These are phyloP conservation scores for Kondoa malvinella DNA, from an alignment of 768 basidiomycete genomes.

Conservation along the genomic window DNA sequence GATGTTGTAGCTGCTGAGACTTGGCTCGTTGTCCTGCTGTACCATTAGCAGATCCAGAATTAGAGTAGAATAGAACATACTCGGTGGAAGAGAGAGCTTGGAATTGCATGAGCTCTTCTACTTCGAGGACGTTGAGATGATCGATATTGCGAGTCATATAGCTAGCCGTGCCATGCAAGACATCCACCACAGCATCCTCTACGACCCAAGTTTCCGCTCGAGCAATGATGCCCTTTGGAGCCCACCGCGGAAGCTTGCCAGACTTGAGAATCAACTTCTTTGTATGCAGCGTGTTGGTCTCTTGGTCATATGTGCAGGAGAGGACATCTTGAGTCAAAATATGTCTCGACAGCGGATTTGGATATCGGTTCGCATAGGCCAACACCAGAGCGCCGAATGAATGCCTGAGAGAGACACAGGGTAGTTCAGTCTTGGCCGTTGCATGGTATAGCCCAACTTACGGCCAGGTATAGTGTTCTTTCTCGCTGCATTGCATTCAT, in stretches of 20 bases:
- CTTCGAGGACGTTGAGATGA: neutral
- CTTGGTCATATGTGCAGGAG: neutral
- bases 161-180: neutral
- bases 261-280: constrained; percentile 7
- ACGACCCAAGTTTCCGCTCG: constrained; percentile 6
- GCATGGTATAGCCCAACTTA: neutral
- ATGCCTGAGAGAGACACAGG: neutral
- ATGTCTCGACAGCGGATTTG: neutral
- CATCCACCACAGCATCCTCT: neutral
- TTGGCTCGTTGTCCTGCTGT: neutral
- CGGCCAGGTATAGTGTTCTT: neutral
- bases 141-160: neutral
- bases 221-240: neutral
- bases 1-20: constrained; percentile 1
- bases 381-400: neutral
- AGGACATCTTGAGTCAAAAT: constrained; percentile 1
- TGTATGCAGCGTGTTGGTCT: neutral
- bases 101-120: neutral
- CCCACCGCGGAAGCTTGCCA: constrained; percentile 2
- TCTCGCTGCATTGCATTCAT: neutral
- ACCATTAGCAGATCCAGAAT: too few relatives aligned
- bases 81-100: neutral
- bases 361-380: constrained; percentile 5
- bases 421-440: neutral
- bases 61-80: neutral